Evolutionary conservation across 2,329 filamentous ascomycete genomes (phyloP).

Genomic region (Fusarium piperis): DNA sequence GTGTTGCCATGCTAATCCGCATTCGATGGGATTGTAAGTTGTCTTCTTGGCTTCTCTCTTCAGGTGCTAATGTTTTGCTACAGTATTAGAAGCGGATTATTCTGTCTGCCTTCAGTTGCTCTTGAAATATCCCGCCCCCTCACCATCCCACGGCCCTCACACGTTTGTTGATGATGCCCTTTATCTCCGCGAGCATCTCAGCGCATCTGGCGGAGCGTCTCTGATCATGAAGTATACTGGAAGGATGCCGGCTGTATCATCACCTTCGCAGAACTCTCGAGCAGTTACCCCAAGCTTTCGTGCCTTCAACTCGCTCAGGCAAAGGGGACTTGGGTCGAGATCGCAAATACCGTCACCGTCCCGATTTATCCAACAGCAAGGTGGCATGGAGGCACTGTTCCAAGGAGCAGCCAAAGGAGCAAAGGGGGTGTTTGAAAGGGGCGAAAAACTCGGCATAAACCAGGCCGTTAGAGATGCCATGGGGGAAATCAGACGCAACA

Average conservation of each 20-base stretch:
- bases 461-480: conserved; percentile 84
- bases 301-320: conserved; percentile 50
- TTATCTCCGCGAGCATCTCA: conserved; percentile 74
- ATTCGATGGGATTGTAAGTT: conserved; percentile 87
- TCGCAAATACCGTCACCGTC: conserved; percentile 60
- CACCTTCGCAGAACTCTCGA: conserved; percentile 39
- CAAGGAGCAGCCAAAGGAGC: conserved; percentile 82
- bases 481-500: conserved; percentile 80
- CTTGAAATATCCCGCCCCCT: conserved; percentile 81
- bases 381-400: conserved; percentile 74
- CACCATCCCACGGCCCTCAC: conserved; percentile 71
- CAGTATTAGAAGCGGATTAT: conserved; percentile 88
- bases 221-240: conserved; percentile 79
- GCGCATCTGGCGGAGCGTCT: conserved; percentile 67
- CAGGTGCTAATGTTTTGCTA: conserved; percentile 35
- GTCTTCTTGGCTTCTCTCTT: background rate
- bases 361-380: conserved; percentile 65
- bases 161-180: conserved; percentile 89
- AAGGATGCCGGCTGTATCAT: conserved; percentile 54
- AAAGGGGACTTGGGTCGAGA: conserved; percentile 52
- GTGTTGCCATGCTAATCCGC: conserved; percentile 90
- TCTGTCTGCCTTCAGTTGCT: conserved; percentile 84
- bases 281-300: conserved; percentile 49
- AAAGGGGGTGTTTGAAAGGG: conserved; percentile 75
- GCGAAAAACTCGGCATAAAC: conserved; percentile 82